These are phyloP conservation scores for Drechslerella stenobrocha DNA, from an alignment of 2,329 filamentous ascomycete genomes.

Conservation along the genomic window DNA sequence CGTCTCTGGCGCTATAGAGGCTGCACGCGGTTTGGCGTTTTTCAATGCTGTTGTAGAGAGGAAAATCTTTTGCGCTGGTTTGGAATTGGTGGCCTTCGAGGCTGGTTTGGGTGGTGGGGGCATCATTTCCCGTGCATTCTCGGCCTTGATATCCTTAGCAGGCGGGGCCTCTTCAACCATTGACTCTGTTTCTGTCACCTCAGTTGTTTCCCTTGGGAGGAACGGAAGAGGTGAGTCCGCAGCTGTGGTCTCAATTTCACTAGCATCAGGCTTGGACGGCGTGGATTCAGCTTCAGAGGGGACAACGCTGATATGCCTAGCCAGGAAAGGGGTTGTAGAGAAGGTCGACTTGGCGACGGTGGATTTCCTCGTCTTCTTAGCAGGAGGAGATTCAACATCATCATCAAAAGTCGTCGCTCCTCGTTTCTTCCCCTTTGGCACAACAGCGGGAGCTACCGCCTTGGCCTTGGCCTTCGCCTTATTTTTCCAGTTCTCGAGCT, in stretches of 20 bases:
- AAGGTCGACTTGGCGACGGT: conserved; percentile 86
- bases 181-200: conserved; percentile 41
- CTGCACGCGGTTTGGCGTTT: conserved; percentile 58
- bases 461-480: conserved; percentile 46
- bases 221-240: conserved; percentile 26
- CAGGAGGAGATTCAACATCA: conserved; percentile 48
- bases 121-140: conserved; percentile 52
- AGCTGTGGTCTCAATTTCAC: conserved; percentile 13
- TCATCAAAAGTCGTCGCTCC: conserved; percentile 46
- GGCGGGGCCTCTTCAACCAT: conserved; percentile 50
- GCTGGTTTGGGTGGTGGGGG: conserved; percentile 23
- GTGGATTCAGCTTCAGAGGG: conserved; percentile 54
- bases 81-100: conserved; percentile 54
- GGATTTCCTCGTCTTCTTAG: conserved; percentile 53
- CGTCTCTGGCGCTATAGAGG: conserved; percentile 30
- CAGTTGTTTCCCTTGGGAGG: conserved; percentile 18
- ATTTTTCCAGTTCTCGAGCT: conserved; percentile 49
- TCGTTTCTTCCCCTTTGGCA: conserved; percentile 47
- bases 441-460: conserved; percentile 26
- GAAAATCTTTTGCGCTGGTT: conserved; percentile 59
- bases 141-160: conserved; percentile 34
- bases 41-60: conserved; percentile 59
- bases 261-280: conserved; percentile 20
- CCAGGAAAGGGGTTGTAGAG: conserved; percentile 91
- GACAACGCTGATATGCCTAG: conserved; percentile 68